Evolutionary conservation across 202 grass and related monocot species (phyloP).

Genomic region (Panicum hallii): DNA sequence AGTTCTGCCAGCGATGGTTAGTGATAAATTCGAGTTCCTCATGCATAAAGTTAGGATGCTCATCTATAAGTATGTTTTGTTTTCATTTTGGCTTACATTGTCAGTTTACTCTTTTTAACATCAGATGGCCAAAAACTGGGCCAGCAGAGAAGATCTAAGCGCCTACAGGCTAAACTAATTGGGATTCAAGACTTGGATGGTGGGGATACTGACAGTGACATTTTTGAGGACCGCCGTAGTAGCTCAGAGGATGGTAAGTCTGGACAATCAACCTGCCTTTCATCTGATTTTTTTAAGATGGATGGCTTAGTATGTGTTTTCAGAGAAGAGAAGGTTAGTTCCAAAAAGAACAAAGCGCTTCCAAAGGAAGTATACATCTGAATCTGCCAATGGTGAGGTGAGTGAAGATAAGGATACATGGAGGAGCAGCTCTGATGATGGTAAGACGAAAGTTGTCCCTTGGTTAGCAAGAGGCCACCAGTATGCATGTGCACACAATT

Average conservation of each 20-base stretch:
- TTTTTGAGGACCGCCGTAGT: neutral
- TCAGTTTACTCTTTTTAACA: neutral
- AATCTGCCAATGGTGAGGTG: neutral
- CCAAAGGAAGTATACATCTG: slow-evolving; percentile 5
- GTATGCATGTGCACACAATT: slow-evolving; percentile 20
- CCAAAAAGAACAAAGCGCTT: slow-evolving; percentile 42
- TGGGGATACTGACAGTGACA: neutral
- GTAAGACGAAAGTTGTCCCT: slow-evolving; percentile 18
- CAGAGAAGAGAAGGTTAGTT: slow-evolving; percentile 27
- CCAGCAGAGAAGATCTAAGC: slow-evolving; percentile 31
- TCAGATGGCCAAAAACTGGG: neutral
- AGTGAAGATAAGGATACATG: slow-evolving; percentile 25
- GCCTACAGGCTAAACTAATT: slow-evolving; percentile 4
- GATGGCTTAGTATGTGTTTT: neutral
- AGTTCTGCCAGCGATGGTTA: slow-evolving; percentile 7
- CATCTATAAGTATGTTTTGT: neutral
- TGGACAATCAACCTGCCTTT: neutral
- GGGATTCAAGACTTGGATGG: neutral
- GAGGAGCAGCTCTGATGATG: slow-evolving; percentile 26
- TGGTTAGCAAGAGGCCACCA: neutral
- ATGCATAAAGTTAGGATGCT: neutral
- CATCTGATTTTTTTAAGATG: neutral
- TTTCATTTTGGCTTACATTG: neutral
- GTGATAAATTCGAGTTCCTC: neutral
- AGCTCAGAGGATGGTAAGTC: slow-evolving; percentile 39